These are phyloP conservation scores for Rhipidocladum racemiflorum DNA, from an alignment of 176 grass and related monocot genomes.

Conservation along the genomic window DNA sequence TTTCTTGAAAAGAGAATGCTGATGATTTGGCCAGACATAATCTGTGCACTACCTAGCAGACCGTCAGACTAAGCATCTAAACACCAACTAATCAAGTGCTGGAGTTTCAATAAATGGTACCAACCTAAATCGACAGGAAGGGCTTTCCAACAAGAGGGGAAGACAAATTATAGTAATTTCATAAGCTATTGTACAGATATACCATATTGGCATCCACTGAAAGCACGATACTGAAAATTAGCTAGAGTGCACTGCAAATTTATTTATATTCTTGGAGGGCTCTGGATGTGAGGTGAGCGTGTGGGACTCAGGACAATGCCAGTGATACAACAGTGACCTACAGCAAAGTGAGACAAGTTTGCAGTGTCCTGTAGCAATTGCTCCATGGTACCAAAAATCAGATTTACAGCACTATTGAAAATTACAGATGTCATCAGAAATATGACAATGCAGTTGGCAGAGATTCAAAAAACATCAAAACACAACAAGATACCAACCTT, in stretches of 20 bases:
- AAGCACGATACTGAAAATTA: not conserved
- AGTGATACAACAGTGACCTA: not conserved
- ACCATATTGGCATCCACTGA: not conserved
- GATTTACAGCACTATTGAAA: not conserved
- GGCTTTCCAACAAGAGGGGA: not conserved
- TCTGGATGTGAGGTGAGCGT: not conserved
- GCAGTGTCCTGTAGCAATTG: not conserved
- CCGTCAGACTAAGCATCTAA: not conserved
- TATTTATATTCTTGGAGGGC: not conserved
- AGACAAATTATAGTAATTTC: not conserved
- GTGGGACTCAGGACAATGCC: not conserved
- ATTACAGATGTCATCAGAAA: conserved; percentile 5
- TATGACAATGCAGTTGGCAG: conserved; percentile 12
- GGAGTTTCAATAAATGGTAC: not conserved
- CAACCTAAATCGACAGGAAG: conserved; percentile 5
- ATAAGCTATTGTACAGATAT: not conserved
- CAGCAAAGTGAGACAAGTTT: not conserved
- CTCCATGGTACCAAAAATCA: not conserved
- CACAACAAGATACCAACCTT: conserved; percentile 49
- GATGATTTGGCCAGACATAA: not conserved
- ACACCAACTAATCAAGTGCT: not conserved
- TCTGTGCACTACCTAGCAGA: conserved; percentile 12
- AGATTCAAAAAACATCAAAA: not conserved
- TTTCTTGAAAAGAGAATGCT: not conserved
- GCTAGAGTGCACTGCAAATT: not conserved